These are phyloP conservation scores for Eucalyptus sp. DNA, from an alignment of 345 rosid species.

Conservation along the genomic window DNA sequence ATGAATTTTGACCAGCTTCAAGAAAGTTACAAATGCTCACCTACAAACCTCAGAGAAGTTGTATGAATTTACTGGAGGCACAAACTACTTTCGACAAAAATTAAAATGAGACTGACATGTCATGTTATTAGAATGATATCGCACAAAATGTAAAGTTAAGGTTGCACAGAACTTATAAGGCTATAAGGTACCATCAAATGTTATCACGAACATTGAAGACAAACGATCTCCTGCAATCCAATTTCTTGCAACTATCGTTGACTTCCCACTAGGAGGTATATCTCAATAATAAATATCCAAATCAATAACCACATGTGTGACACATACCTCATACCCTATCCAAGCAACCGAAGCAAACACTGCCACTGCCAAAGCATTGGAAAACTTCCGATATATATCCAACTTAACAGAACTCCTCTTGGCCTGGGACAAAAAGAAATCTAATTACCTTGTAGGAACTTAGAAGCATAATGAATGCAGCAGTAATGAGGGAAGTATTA, in stretches of 20 bases:
- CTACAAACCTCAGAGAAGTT: background rate
- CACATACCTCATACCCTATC: constrained; percentile 76
- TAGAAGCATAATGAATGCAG: background rate
- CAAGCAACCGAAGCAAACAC: constrained; percentile 86
- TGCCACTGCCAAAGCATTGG: constrained; percentile 72
- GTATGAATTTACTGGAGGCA: background rate
- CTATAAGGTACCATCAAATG: background rate
- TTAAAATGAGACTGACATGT: background rate
- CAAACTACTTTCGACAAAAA: background rate
- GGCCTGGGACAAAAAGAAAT: constrained; percentile 24
- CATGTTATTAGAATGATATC: background rate
- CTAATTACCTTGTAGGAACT: background rate
- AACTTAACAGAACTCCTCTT: constrained; percentile 80
- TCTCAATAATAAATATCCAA: background rate
- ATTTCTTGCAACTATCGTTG: background rate
- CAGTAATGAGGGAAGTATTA: background rate
- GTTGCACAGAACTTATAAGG: background rate
- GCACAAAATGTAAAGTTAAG: background rate
- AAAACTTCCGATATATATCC: constrained; percentile 91
- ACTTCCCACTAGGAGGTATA: background rate
- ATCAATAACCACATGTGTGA: background rate
- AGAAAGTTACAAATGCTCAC: background rate
- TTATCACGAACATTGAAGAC: background rate
- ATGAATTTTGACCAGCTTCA: background rate
- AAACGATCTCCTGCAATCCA: background rate